phyloP scores from a whole-genome alignment of 2,329 filamentous ascomycete species.

The Exophiala sp. region DNA sequence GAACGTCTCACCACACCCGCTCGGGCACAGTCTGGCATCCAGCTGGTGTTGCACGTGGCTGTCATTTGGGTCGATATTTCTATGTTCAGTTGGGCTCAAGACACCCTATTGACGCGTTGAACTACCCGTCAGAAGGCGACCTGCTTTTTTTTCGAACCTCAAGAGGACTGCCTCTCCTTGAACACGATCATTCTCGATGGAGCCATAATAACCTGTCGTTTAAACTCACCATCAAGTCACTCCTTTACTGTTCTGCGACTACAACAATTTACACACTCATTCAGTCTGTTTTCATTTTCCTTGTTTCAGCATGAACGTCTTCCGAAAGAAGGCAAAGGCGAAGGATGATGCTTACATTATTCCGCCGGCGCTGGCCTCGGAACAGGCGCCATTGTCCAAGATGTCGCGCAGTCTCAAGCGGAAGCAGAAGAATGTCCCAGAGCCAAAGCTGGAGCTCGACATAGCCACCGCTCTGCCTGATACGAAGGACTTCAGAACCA shows the following conservation, averaged over 20 bases:
- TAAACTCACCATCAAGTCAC: slow-evolving; percentile 8
- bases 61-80: background rate
- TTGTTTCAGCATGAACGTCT: slow-evolving; percentile 25
- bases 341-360: slow-evolving; percentile 26
- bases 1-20: background rate
- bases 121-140: background rate
- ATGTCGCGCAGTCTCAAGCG: slow-evolving; percentile 32
- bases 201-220: slow-evolving; percentile 4
- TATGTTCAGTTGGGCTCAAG: slow-evolving; percentile 1
- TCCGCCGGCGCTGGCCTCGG: slow-evolving; percentile 12
- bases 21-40: background rate
- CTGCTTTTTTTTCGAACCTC: background rate
- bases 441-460: slow-evolving; percentile 61
- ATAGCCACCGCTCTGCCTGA: slow-evolving; percentile 68
- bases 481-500: slow-evolving; percentile 87
- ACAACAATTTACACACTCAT: slow-evolving; percentile 7
- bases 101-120: slow-evolving; percentile 14
- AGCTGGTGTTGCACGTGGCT: background rate
- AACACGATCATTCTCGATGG: slow-evolving; percentile 9
- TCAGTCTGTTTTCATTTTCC: background rate
- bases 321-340: slow-evolving; percentile 27
- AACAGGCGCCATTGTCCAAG: slow-evolving; percentile 16
- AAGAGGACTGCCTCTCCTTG: background rate
- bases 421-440: slow-evolving; percentile 47
- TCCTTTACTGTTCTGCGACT: slow-evolving; percentile 12